Conservation (phyloP, 164 flowering plant genomes). For the Taxillus chinensis region DNA sequence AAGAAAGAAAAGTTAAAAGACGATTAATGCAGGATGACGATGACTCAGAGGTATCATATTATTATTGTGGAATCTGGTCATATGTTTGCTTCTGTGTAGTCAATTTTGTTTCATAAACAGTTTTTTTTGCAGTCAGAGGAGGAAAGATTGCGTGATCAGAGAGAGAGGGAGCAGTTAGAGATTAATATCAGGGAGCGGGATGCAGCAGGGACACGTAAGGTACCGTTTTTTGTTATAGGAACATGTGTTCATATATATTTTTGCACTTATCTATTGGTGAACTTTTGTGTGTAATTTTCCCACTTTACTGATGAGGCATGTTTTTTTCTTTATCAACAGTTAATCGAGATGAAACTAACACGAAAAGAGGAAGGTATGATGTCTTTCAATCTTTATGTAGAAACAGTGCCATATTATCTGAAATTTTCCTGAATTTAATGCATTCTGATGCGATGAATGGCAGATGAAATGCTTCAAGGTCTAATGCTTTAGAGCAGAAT, state of each 20-base stretch:
- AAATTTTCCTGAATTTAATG: constrained; percentile 1
- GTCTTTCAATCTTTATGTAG: neutral
- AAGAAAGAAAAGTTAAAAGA: constrained; percentile 41
- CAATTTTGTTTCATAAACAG: neutral
- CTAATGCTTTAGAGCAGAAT: constrained; percentile 60
- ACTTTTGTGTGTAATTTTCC: too few species aligned
- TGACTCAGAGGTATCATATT: constrained; percentile 44
- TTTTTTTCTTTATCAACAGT: constrained; percentile 26
- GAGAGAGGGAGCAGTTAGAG: constrained; percentile 81
- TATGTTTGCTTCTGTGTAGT: neutral
- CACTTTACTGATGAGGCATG: too few species aligned
- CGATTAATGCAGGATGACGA: constrained; percentile 34
- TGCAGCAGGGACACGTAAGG: constrained; percentile 84
- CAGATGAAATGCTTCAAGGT: constrained; percentile 80
- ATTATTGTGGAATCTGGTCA: neutral
- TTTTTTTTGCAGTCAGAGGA: constrained; percentile 61
- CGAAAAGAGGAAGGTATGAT: constrained; percentile 69
- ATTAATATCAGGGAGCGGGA: constrained; percentile 66
- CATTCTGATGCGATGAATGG: constrained; percentile 11
- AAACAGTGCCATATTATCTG: neutral
- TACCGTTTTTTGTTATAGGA: constrained; percentile 10
- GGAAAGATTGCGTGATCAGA: constrained; percentile 72
- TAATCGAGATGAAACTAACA: constrained; percentile 51
- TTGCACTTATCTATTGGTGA: neutral
- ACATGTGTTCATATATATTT: neutral